Base-by-base conservation (phyloP, 2,329 filamentous ascomycete species). In the Fusarium sororula region DNA sequence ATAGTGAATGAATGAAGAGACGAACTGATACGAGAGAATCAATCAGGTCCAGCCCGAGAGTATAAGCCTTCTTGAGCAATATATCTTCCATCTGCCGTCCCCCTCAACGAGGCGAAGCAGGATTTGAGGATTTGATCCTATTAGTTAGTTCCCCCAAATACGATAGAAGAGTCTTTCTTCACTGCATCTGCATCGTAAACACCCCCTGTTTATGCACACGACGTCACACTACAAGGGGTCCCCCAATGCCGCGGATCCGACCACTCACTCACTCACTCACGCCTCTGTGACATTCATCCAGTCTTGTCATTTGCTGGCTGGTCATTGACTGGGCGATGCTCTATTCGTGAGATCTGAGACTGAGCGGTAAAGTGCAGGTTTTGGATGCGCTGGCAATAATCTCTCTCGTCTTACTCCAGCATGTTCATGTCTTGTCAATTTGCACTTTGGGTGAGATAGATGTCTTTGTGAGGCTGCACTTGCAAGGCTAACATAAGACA, bases 181-280 rank as follows among this genome's bases (percentile, higher is more conserved):
- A 28, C 42, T 56, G 38, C 50, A 17, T 37, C n/a, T 51, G 50
- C 28, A 62, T 42, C 35, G 26, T 56, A 57, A 62, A 44, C 20
- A n/a, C 24, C 45, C 42, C 45, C 44, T 39, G 42, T 39, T n/a
- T 60, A 55, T 59, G 56, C 56, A 51, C 42, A 51, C 42, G 56
- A 59, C 56, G 56, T 59, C 56, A 59, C 42, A 59, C 56, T 51
- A 37, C 55, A 58, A 58, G 30, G 55, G 55, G 41, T 47, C 24
- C 30, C 18, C 57, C 18, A 56, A 72, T 68, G 63, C 71, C 71
- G 62, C 63, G 45, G 59, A 70, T 39, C 66, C 66, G 66, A 60
- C 58, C 51, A 55, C 32, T 47, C n/a, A 44, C n/a, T 44, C 44
- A 47, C 24, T 28, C 44, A 47, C 24, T 18, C 35, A 56, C 32